Base-by-base conservation (phyloP, 2,329 filamentous ascomycete species). In the Aureobasidium melanogenum region DNA sequence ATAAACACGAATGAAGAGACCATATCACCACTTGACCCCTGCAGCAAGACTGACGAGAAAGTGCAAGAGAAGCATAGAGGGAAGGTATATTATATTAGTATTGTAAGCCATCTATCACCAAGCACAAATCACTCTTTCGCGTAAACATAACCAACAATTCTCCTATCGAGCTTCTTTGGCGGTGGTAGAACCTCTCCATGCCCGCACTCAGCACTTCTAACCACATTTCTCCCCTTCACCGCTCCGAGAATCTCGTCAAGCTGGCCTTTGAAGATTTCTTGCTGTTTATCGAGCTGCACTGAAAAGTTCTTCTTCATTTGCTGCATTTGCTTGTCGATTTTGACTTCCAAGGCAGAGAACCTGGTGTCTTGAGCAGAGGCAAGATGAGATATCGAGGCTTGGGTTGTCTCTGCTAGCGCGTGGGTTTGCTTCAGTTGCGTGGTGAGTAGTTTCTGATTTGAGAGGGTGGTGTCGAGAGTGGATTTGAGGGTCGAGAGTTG, bases 61-160 rank as follows among this genome's bases (percentile, higher is more conserved):
- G 32, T 4, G 12, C 1, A 36, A 12, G 4, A 36, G 32, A 14
- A 36, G 14, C 12, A 15, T 36, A 15, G 9, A 12, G 10, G 9
- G 5, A 10, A 34, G n/a, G 26, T 32, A 22, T 32, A 22, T 32
- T 48, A 48, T 22, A 51, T 22, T 50, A 51, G 4, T 32, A 38
- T 51, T n/a, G 19, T 1, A 17, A 32, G 38, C 19, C 19, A 51
- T 7, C 17, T 2, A 32, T 32, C 17, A 32, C 46, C 28, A 48
- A 32, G 26, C 46, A 32, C 17, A 30, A 15, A 36, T 50, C 24
- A 48, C 34, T 48, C 43, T 28, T 58, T 56, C 52, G 62, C 56
- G 39, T 64, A 64, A 34, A 63, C 62, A 51, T 64, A 64, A 32
- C 63, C 63, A 17, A 63, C 57, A 44, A 64, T 28, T 32, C 54